These are phyloP conservation scores for Lipomyces lipofer DNA, from an alignment of 805 yeast species.

Conservation along the genomic window DNA sequence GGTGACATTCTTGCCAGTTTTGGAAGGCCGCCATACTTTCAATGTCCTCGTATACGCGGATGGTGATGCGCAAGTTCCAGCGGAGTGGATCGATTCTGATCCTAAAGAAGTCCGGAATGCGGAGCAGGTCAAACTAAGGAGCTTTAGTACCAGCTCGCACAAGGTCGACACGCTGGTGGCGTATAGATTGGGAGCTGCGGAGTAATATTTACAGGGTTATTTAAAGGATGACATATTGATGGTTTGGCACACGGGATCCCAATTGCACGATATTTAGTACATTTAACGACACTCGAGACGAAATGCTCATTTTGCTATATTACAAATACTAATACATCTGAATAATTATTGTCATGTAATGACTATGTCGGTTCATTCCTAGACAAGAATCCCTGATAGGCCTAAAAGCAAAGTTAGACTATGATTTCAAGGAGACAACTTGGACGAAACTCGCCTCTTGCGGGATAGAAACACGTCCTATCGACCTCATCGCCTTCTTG, in stretches of 20 bases:
- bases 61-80: conserved; percentile 59
- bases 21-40: conserved; percentile 69
- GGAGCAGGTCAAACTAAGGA: conserved; percentile 68
- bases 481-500: conserved; percentile 75
- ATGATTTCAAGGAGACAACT: too few species aligned
- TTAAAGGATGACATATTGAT: too few species aligned
- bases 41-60: conserved; percentile 83
- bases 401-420: conserved; percentile 6
- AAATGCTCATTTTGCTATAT: too few species aligned
- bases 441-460: conserved; percentile 20
- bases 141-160: conserved; percentile 68
- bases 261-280: too few species aligned
- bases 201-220: conserved; percentile 1
- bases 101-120: conserved; percentile 56
- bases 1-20: conserved; percentile 77
- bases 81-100: conserved; percentile 83
- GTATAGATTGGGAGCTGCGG: conserved; percentile 45
- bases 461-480: conserved; percentile 70
- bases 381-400: conserved; percentile 34
- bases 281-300: too few species aligned
- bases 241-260: too few species aligned
- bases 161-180: conserved; percentile 72
- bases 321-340: neutral
- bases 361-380: conserved; percentile 12
- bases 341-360: neutral